phyloP scores from a whole-genome alignment of 345 rosid species.

The Acer yangbiense region DNA sequence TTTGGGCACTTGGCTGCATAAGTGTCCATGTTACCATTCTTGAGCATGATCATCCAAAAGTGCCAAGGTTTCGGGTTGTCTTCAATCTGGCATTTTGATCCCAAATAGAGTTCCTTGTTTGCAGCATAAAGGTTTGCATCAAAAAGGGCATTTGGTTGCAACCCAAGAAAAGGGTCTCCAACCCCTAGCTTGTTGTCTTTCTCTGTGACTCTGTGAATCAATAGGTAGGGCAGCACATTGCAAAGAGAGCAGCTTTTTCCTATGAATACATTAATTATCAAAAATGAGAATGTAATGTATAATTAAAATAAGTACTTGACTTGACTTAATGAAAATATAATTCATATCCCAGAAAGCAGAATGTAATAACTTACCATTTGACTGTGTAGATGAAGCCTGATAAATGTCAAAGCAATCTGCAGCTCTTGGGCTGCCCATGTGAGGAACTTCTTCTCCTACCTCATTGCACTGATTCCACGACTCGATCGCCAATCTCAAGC shows the following conservation, averaged over 20 bases:
- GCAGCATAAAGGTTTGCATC: conserved; percentile 52
- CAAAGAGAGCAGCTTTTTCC: conserved; percentile 27
- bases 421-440: conserved; percentile 74
- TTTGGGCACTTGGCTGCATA: conserved; percentile 56
- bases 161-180: conserved; percentile 40
- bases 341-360: neutral
- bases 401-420: conserved; percentile 79
- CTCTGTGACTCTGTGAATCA: conserved; percentile 55
- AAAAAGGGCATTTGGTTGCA: conserved; percentile 27
- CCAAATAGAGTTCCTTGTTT: conserved; percentile 59
- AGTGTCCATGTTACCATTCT: conserved; percentile 63
- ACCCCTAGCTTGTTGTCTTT: conserved; percentile 57
- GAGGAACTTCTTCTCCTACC: conserved; percentile 59
- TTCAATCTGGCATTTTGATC: conserved; percentile 58
- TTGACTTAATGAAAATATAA: neutral
- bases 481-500: conserved; percentile 59
- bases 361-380: conserved; percentile 16
- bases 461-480: conserved; percentile 78
- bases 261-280: neutral
- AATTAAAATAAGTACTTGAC: neutral
- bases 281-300: neutral
- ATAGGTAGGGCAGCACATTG: conserved; percentile 19
- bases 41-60: conserved; percentile 73
- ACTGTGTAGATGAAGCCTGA: conserved; percentile 21
- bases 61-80: conserved; percentile 66